Evolutionary conservation across 2,329 filamentous ascomycete genomes (phyloP).

Genomic region (Fusarium avenaceum): DNA sequence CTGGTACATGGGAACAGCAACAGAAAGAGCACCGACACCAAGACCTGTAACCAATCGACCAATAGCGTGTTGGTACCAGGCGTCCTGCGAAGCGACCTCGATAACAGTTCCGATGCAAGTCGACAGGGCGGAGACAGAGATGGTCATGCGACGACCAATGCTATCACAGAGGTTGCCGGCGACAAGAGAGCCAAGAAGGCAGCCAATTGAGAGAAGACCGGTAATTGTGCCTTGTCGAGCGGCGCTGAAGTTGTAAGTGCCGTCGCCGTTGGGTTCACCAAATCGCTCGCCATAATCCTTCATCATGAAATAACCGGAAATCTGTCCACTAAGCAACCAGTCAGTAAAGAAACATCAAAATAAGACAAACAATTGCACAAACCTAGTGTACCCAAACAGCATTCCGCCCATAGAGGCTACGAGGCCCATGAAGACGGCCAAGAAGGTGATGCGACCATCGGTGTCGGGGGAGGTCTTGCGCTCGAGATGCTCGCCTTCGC

Average conservation of each 20-base stretch:
- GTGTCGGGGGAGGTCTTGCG: slow-evolving; percentile 21
- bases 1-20: slow-evolving; percentile 77
- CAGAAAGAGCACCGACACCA: slow-evolving; percentile 74
- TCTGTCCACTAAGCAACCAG: slow-evolving; percentile 63
- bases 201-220: slow-evolving; percentile 72
- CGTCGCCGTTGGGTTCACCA: slow-evolving; percentile 57
- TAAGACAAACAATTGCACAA: slow-evolving; percentile 35
- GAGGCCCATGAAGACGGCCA: slow-evolving; percentile 63
- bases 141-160: slow-evolving; percentile 72
- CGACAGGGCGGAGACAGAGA: slow-evolving; percentile 72
- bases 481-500: slow-evolving; percentile 43
- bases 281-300: slow-evolving; percentile 68
- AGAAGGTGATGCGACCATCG: slow-evolving; percentile 54
- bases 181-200: slow-evolving; percentile 68
- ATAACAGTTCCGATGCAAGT: slow-evolving; percentile 75
- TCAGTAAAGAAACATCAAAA: not conserved
- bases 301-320: slow-evolving; percentile 73
- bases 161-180: slow-evolving; percentile 72
- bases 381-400: slow-evolving; percentile 68
- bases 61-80: slow-evolving; percentile 75
- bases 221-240: slow-evolving; percentile 73
- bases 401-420: slow-evolving; percentile 57
- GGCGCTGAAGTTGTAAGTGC: slow-evolving; percentile 65
- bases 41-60: slow-evolving; percentile 76
- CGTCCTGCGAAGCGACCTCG: slow-evolving; percentile 67